phyloP scores from a whole-genome alignment of 805 yeast species.

The Candida pseudoglaebosa region DNA sequence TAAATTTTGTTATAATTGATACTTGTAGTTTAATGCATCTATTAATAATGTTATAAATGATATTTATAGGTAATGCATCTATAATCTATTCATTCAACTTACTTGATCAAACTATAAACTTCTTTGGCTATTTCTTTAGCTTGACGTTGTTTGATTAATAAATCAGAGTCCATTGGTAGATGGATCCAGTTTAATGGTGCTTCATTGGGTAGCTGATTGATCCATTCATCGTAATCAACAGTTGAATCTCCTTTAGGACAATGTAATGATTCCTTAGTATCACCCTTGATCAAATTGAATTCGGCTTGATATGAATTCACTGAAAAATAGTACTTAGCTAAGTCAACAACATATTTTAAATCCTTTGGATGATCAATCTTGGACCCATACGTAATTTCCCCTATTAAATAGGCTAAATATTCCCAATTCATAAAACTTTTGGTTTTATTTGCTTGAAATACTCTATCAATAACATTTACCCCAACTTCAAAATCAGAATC shows the following conservation, averaged over 20 bases:
- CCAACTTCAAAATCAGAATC: conserved; percentile 65
- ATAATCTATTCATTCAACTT: too few species aligned
- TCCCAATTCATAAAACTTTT: conserved; percentile 42
- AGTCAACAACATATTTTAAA: conserved; percentile 23
- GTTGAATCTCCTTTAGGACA: conserved; percentile 46
- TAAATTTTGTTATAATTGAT: not conserved
- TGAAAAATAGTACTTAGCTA: conserved; percentile 39
- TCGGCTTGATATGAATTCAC: conserved; percentile 34
- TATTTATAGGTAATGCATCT: too few species aligned
- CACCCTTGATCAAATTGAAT: conserved; percentile 36
- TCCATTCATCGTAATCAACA: conserved; percentile 45
- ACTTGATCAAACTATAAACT: conserved; percentile 6
- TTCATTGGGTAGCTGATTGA: conserved; percentile 46
- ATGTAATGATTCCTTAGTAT: conserved; percentile 15
- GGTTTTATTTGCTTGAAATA: conserved; percentile 21
- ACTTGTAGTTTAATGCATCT: not conserved
- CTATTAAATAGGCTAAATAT: conserved; percentile 45
- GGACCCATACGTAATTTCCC: conserved; percentile 63
- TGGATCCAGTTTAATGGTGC: conserved; percentile 55
- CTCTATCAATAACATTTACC: conserved; percentile 36
- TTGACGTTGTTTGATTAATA: conserved; percentile 19
- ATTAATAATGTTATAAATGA: too few species aligned
- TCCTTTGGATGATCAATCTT: conserved; percentile 48
- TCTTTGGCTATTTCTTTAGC: conserved; percentile 15
- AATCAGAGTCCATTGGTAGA: conserved; percentile 41